Evolutionary conservation across 352 stramenopile genomes (phyloP), one percentile per base, ranked within the genome.

Genomic region (Phytophthora cactorum): DNA sequence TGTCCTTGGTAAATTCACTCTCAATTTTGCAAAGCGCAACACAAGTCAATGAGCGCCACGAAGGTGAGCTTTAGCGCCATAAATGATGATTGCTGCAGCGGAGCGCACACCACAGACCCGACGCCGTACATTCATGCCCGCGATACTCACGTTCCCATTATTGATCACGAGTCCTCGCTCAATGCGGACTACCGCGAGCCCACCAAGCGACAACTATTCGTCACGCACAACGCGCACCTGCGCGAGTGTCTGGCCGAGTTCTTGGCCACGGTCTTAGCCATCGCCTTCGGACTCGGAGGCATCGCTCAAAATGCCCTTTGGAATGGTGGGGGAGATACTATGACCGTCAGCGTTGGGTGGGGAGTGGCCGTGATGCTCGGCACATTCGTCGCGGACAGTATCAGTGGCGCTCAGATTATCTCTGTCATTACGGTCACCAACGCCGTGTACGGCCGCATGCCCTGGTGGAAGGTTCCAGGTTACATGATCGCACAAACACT

Each of bases 231-330:
- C 41, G 31, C 56, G 22, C 69, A 84, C 15, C 10, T 82, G 4
- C 79, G 79, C n/a, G 74, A 88, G 50, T 86, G 77, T 54, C 28
- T 86, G 43, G 77, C 75, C 39, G 79, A 86, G 59, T 82, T 83
- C 63, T 63, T 88, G 25, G 73, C 66, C 45, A 83, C 75, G 0
- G 79, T 82, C 27, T 53, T 86, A 11, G 57, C 84, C 52, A 75
- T 88, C 62, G 58, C 59, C 15, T 88, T 88, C 63, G 79, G 79
- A 6, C 63, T 77, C 10, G 79, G 75, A 39, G 77, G 74, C 2
- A 82, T 81, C 52, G 62, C 68, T 10, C 75, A 88, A 78, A 72
- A 69, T 5, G 68, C 55, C 1, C 60, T 88, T 3, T 87, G 75
- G 55, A 67, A 70, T 17, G 70, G 68, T 31, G 66, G 55, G 17